These are phyloP conservation scores for Penicillium hesseltinei DNA, from an alignment of 2,329 filamentous ascomycete species.

Conservation along the genomic window DNA sequence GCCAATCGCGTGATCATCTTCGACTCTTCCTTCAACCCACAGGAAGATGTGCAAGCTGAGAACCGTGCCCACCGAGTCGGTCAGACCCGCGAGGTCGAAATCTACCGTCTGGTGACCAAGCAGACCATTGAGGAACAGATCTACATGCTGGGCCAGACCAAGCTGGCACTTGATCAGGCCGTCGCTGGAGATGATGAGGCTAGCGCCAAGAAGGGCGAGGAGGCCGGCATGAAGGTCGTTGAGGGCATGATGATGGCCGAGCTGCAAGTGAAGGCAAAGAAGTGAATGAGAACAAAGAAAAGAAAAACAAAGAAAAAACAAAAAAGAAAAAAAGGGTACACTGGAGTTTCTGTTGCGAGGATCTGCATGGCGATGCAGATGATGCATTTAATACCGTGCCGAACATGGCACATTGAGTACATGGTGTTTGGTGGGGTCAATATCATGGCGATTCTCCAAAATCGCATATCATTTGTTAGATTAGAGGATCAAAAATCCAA, in stretches of 20 bases:
- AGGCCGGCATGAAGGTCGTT: slow-evolving; percentile 50
- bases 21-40: slow-evolving; percentile 94
- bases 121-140: slow-evolving; percentile 92
- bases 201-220: slow-evolving; percentile 51
- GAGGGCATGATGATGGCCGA: slow-evolving; percentile 51
- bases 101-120: slow-evolving; percentile 76
- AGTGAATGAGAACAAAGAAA: slow-evolving; percentile 14
- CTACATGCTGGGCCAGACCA: slow-evolving; percentile 84
- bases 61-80: slow-evolving; percentile 95
- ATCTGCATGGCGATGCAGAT: slow-evolving; percentile 8
- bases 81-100: slow-evolving; percentile 85
- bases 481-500: slow-evolving; percentile 3
- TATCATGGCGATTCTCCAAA: slow-evolving; percentile 3
- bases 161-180: slow-evolving; percentile 80
- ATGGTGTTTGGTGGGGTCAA: slow-evolving; percentile 5
- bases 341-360: slow-evolving; percentile 1
- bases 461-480: slow-evolving; percentile 2
- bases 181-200: slow-evolving; percentile 60
- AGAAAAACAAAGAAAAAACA: not conserved
- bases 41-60: slow-evolving; percentile 97
- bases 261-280: slow-evolving; percentile 21
- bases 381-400: slow-evolving; percentile 1
- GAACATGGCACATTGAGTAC: slow-evolving; percentile 1
- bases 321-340: not conserved
- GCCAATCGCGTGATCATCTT: slow-evolving; percentile 99